phyloP scores from a whole-genome alignment of 108 stramenopile species.

The Parmales sp. region DNA sequence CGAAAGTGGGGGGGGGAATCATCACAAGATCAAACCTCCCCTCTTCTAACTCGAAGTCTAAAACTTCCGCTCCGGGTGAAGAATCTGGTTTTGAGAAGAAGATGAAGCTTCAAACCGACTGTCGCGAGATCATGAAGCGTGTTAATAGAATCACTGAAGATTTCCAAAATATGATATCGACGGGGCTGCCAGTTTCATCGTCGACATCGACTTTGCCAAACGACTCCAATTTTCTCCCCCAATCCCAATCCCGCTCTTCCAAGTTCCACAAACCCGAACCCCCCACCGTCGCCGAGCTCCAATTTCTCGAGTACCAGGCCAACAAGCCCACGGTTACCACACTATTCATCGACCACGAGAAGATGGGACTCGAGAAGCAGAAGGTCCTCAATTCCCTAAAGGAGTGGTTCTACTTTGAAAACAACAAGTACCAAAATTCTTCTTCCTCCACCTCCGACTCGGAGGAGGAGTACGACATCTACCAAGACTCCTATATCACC shows the following conservation, averaged over 20 bases:
- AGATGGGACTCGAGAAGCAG: neutral
- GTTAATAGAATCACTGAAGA: neutral
- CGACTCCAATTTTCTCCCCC: neutral
- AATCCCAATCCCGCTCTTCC: neutral
- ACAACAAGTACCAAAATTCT: too few relatives aligned
- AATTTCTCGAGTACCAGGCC: neutral
- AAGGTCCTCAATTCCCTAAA: neutral
- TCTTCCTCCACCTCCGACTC: neutral
- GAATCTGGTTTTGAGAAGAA: slow-evolving; percentile 5
- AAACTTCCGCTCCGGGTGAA: neutral
- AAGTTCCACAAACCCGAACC: neutral
- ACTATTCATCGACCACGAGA: neutral
- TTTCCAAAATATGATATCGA: neutral
- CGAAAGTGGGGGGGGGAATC: too few relatives aligned
- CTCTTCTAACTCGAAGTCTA: neutral
- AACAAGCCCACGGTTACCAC: neutral
- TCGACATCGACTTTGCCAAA: neutral
- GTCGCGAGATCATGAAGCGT: neutral
- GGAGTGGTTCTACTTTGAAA: neutral
- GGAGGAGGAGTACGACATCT: neutral
- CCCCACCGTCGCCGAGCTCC: neutral
- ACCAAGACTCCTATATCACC: neutral
- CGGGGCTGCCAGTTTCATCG: neutral
- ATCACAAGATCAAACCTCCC: too few relatives aligned
- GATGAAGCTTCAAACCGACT: neutral